phyloP scores from a whole-genome alignment of 495 filamentous ascomycete genomes.

The Penicillium samsonianum region DNA sequence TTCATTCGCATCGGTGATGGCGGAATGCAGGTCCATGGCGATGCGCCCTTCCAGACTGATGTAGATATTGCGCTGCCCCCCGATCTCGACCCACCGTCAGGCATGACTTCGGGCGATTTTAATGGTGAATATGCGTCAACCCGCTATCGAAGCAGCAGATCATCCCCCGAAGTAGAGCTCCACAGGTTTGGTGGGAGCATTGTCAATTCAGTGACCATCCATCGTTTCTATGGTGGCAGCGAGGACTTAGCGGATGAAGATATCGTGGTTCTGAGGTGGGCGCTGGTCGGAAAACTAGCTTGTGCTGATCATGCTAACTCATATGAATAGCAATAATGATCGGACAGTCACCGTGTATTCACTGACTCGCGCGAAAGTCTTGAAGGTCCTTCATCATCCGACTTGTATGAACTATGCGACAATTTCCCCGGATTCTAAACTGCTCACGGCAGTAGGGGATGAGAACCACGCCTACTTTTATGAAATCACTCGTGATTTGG shows the following conservation, averaged over 20 bases:
- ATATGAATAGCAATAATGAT: constrained; percentile 74
- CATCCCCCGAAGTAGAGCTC: constrained; percentile 49
- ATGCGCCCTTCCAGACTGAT: constrained; percentile 46
- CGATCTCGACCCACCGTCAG: constrained; percentile 48
- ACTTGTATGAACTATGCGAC: constrained; percentile 89
- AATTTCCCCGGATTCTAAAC: constrained; percentile 81
- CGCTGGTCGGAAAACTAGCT: not conserved
- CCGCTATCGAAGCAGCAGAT: constrained; percentile 31
- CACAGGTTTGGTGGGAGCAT: constrained; percentile 59
- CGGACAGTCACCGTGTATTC: constrained; percentile 78
- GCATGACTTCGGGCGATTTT: constrained; percentile 27
- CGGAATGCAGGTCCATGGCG: constrained; percentile 30
- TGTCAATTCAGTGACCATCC: constrained; percentile 72
- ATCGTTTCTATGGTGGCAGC: constrained; percentile 54
- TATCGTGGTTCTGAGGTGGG: constrained; percentile 63
- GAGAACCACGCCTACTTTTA: constrained; percentile 82
- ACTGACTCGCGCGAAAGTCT: constrained; percentile 59
- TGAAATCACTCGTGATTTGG: constrained; percentile 43
- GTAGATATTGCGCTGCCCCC: constrained; percentile 64
- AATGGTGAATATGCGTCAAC: constrained; percentile 33
- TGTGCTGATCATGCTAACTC: constrained; percentile 11
- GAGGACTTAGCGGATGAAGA: constrained; percentile 56
- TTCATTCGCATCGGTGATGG: constrained; percentile 63
- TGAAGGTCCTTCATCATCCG: constrained; percentile 69
- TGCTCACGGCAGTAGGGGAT: constrained; percentile 85